Evolutionary conservation across 371 early-diverging fungal species (phyloP).

Genomic region (Haplosporangium sp.): DNA sequence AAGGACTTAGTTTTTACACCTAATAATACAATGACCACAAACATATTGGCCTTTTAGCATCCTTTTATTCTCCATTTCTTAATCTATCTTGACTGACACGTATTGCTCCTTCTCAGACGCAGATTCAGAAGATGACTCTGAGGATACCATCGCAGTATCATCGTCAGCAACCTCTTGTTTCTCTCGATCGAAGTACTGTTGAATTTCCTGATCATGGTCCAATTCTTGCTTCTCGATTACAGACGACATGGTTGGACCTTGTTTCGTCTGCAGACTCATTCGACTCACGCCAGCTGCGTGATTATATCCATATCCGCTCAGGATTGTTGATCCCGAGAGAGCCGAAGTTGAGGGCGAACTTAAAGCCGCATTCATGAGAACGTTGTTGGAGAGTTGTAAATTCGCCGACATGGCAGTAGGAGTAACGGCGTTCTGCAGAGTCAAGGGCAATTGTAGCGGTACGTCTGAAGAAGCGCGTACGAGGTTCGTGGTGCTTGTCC

Average conservation of each 20-base stretch:
- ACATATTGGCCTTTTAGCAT: no score
- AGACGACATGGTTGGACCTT: background rate
- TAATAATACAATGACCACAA: no score
- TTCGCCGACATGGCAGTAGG: background rate
- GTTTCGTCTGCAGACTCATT: background rate
- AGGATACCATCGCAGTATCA: no score
- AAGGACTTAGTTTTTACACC: no score
- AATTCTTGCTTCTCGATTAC: background rate
- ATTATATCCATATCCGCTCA: background rate
- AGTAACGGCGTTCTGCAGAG: no score
- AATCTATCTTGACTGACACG: no score
- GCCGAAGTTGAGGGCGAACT: slow-evolving; percentile 15
- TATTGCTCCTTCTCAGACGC: no score
- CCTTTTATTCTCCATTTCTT: no score
- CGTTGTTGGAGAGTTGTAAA: slow-evolving; percentile 1
- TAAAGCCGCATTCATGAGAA: slow-evolving; percentile 10
- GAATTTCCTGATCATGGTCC: background rate
- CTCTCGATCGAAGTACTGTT: background rate
- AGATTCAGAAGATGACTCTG: no score
- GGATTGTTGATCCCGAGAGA: slow-evolving; percentile 10
- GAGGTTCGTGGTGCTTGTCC: slow-evolving; percentile 7
- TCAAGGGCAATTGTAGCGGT: no score
- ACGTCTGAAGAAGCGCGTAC: background rate
- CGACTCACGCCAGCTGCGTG: slow-evolving; percentile 8
- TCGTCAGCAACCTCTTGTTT: background rate